phyloP scores from a whole-genome alignment of 768 basidiomycete genomes.

The Suillus weaverae region DNA sequence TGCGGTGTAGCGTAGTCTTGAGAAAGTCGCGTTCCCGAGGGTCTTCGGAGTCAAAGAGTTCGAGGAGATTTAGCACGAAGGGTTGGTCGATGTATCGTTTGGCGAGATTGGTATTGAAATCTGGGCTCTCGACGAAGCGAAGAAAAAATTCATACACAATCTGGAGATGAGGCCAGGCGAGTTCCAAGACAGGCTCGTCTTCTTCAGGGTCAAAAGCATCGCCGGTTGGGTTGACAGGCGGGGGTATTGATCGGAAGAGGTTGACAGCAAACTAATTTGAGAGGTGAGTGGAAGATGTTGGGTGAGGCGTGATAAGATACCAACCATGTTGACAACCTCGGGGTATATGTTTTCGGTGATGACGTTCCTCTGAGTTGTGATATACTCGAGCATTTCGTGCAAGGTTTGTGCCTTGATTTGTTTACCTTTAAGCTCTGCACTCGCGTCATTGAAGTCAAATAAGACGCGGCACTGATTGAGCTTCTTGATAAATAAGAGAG shows the following conservation, averaged over 20 bases:
- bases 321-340: conserved; percentile 96
- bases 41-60: conserved; percentile 98
- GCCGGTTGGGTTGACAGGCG: conserved; percentile 96
- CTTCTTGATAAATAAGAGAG: conserved; percentile 91
- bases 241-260: conserved; percentile 99
- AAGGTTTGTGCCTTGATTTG: conserved; percentile 98
- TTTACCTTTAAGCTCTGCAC: conserved; percentile 93
- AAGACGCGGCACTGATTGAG: conserved; percentile 94
- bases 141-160: conserved; percentile 99
- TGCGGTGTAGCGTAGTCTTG: conserved; percentile 97
- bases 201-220: conserved; percentile 99
- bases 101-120: conserved; percentile 97
- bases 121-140: conserved; percentile 94
- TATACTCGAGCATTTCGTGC: conserved; percentile 98
- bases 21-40: conserved; percentile 98
- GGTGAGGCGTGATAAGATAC: conserved; percentile 28
- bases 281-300: conserved; percentile 9
- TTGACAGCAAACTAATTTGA: conserved; percentile 85
- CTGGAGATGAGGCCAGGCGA: conserved; percentile 99
- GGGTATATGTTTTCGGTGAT: conserved; percentile 98
- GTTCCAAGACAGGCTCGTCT: conserved; percentile 97
- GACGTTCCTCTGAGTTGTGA: conserved; percentile 93
- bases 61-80: conserved; percentile 94
- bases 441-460: conserved; percentile 99
- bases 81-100: conserved; percentile 96